A percentile compares a stretch with the other conserved stretches of the same genome.
Evolutionary conservation across 2,329 filamentous ascomycete species (phyloP).

Genomic region (Hypoxylon sp.): DNA sequence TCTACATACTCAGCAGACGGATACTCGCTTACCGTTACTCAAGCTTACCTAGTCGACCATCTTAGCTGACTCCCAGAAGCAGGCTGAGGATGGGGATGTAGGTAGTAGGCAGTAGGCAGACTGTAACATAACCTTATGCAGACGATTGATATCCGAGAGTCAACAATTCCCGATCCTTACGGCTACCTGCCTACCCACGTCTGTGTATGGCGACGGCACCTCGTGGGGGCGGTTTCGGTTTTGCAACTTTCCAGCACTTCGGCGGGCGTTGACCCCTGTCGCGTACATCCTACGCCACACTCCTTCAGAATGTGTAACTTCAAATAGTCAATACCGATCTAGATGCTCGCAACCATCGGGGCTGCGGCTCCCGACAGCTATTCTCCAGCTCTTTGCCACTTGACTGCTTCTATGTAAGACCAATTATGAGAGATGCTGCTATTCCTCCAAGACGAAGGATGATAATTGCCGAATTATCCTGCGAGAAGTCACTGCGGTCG

Average conservation of each 20-base stretch:
- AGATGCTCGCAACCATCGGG: constrained; percentile 8
- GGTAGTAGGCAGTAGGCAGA: constrained; percentile 17
- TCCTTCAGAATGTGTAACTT: no score
- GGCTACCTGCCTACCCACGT: constrained; percentile 36
- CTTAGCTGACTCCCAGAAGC: constrained; percentile 24
- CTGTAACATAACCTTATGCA: constrained; percentile 36
- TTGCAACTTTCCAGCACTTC: constrained; percentile 26
- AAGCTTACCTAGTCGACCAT: constrained; percentile 30
- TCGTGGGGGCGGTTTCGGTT: constrained; percentile 38
- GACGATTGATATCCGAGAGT: constrained; percentile 36
- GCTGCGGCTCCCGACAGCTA: constrained; percentile 22
- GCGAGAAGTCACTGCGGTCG: no score
- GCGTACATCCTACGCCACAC: constrained; percentile 6
- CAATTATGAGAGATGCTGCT: constrained; percentile 1
- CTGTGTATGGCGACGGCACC: constrained; percentile 32
- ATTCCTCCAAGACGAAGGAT: constrained; percentile 3
- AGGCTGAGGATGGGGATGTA: constrained; percentile 18
- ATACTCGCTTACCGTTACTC: constrained; percentile 34
- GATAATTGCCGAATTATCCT: constrained; percentile 20
- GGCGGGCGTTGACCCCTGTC: constrained; percentile 25
- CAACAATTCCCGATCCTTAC: constrained; percentile 37
- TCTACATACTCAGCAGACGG: constrained; percentile 32
- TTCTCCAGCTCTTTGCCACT: constrained; percentile 14
- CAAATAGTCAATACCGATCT: no score
- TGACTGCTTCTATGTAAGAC: no score